Evolutionary conservation across 345 rosid species (phyloP), one percentile per base, ranked within the genome.

Genomic region (Brassica juncea): DNA sequence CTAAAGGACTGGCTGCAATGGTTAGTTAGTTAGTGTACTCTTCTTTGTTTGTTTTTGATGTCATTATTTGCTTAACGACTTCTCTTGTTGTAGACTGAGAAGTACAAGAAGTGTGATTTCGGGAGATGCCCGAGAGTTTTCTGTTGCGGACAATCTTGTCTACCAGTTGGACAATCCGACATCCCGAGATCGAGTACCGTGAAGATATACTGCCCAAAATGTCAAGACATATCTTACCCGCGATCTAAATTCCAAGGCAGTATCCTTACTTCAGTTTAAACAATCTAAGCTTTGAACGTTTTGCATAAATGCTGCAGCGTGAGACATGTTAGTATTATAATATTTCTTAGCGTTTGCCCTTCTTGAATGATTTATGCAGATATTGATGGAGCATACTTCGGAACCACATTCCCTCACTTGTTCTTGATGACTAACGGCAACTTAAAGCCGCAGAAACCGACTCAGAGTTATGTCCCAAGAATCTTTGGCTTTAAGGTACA

Each of bases 181-280:
- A 81, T 88, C 42, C 97, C 97, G 25, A 91, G 98, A 49, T 87
- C 94, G 68, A 89, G 98, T 89, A 94, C 97, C 23, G 91, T 92
- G 27, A 94, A 94, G 77, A 88, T 92, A 70, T 92, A 86, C 77
- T 94, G 98, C 87, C 97, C 98, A 66, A 87, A 90, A 79, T 94
- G 99, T 66, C 94, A 91, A 77, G 99, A 94, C 64, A 85, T 92
- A n/a, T 92, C 89, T 81, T 92, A 90, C 85, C 99, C 98, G 14
- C 92, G 97, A 55, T 94, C 97, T 84, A 94, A 94, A 84, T 92
- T 88, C 84, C 99, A 94, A 88, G 98, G 99, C 87, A 92, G 99
- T 97, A 91, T 86, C 78, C 66, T 74, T 81, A 1, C 49, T 71
- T 81, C 55, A 39, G 0, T 70, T 69, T 5, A 60, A 4, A 11